A percentile compares a stretch with the other conserved stretches of the same genome.
phyloP scores from a whole-genome alignment of 768 basidiomycete genomes.

The Termitomyces sp. region DNA sequence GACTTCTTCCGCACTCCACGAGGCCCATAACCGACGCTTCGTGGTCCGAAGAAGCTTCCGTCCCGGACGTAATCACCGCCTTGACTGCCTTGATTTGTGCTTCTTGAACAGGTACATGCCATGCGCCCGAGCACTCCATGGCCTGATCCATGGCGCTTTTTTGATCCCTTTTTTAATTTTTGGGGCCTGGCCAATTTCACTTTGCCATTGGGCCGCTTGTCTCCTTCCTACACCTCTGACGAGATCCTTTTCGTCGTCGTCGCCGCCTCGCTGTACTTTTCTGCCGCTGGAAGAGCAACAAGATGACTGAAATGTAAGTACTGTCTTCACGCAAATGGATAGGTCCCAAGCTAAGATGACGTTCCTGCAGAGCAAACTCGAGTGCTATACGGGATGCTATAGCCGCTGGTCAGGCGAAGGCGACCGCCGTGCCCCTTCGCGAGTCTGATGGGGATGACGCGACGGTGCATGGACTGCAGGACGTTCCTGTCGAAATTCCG shows the following conservation, averaged over 20 bases:
- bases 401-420: constrained; percentile 11
- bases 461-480: constrained; percentile 5
- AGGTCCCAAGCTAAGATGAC: neutral
- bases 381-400: constrained; percentile 21
- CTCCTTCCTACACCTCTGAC: constrained; percentile 10
- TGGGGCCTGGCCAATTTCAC: neutral
- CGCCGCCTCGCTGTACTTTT: neutral
- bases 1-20: constrained; percentile 5
- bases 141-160: constrained; percentile 10
- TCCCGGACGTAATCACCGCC: constrained; percentile 13
- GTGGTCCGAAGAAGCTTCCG: neutral
- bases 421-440: constrained; percentile 7
- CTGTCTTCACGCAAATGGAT: neutral
- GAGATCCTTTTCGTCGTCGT: neutral
- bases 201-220: constrained; percentile 5
- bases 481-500: constrained; percentile 14
- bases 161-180: constrained; percentile 16
- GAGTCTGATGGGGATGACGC: constrained; percentile 21
- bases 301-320: constrained; percentile 14
- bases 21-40: neutral
- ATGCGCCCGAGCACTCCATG: constrained; percentile 23
- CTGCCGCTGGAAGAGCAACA: neutral
- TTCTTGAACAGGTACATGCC: constrained; percentile 24
- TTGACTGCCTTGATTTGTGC: constrained; percentile 5
- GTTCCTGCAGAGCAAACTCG: constrained; percentile 18